A percentile compares a stretch with the other conserved stretches of the same genome.
These are phyloP conservation scores for Diplodia intermedia DNA, from an alignment of 2,329 filamentous ascomycete genomes.

Conservation along the genomic window DNA sequence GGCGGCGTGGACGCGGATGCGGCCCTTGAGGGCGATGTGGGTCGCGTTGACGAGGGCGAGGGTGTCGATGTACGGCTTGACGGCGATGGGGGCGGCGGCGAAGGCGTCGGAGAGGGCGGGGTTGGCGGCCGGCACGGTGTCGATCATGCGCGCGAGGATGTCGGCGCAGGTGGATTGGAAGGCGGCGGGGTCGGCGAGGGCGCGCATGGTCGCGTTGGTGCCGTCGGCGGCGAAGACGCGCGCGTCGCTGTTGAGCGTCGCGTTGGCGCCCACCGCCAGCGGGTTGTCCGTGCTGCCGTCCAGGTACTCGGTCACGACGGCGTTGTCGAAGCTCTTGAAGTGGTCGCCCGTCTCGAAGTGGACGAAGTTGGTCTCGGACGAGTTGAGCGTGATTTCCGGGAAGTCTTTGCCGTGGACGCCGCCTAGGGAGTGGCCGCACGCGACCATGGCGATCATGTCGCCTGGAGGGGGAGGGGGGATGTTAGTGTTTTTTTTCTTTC, in stretches of 20 bases:
- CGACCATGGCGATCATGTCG: slow-evolving; percentile 31
- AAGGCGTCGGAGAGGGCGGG: slow-evolving; percentile 4
- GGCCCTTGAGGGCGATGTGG: slow-evolving; percentile 10
- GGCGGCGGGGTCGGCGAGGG: slow-evolving; percentile 14
- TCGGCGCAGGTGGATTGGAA: slow-evolving; percentile 7
- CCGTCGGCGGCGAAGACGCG: slow-evolving; percentile 31
- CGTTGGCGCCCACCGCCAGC: slow-evolving; percentile 2
- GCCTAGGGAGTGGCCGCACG: slow-evolving; percentile 28
- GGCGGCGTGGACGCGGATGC: slow-evolving; percentile 24
- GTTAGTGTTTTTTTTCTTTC: background rate
- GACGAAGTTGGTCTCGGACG: slow-evolving; percentile 21
- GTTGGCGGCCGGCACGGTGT: slow-evolving; percentile 5
- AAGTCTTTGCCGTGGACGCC: slow-evolving; percentile 26
- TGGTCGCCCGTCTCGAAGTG: slow-evolving; percentile 16
- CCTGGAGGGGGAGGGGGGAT: background rate
- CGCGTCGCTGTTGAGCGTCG: slow-evolving; percentile 15
- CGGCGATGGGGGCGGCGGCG: background rate
- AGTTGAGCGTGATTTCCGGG: slow-evolving; percentile 27
- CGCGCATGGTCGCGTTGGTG: slow-evolving; percentile 25
- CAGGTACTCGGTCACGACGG: slow-evolving; percentile 31
- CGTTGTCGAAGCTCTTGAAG: slow-evolving; percentile 22
- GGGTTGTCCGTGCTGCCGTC: slow-evolving; percentile 5
- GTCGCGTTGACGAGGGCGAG: slow-evolving; percentile 15
- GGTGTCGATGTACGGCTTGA: slow-evolving; percentile 14
- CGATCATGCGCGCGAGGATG: slow-evolving; percentile 30